phyloP scores from a whole-genome alignment of 2,329 filamentous ascomycete genomes.

The Fonsecaea monophora region DNA sequence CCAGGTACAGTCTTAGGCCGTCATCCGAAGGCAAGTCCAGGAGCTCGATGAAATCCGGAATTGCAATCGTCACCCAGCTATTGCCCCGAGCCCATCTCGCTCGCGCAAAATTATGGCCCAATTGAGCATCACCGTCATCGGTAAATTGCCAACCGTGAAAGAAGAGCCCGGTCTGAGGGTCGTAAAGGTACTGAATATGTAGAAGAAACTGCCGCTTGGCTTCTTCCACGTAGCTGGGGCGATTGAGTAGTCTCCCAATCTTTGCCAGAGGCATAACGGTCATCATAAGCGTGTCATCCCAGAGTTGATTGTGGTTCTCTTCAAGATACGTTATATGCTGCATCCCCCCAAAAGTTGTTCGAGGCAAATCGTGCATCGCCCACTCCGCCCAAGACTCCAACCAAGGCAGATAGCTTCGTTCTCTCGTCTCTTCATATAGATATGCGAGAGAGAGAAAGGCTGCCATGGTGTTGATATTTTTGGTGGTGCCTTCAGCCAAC shows the following conservation, averaged over 20 bases:
- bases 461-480: constrained; percentile 87
- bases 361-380: constrained; percentile 77
- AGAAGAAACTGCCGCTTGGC: constrained; percentile 78
- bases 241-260: constrained; percentile 72
- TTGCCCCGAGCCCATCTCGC: constrained; percentile 64
- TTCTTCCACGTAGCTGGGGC: constrained; percentile 77
- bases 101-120: constrained; percentile 63
- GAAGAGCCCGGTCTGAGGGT: constrained; percentile 73
- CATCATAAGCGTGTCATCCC: constrained; percentile 91
- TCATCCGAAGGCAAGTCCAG: constrained; percentile 63
- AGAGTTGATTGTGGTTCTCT: constrained; percentile 75
- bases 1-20: constrained; percentile 61
- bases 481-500: constrained; percentile 74
- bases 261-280: constrained; percentile 80
- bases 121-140: constrained; percentile 56
- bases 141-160: constrained; percentile 85
- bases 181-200: constrained; percentile 80
- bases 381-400: constrained; percentile 82
- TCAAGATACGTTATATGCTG: constrained; percentile 77
- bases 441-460: constrained; percentile 77
- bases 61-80: constrained; percentile 79
- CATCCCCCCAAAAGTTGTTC: constrained; percentile 74
- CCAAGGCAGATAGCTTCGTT: constrained; percentile 75
- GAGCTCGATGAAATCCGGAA: constrained; percentile 79
- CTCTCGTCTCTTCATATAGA: constrained; percentile 76